Conservation (phyloP, 177 flowering plant genomes). For the Vitis hybrid region DNA sequence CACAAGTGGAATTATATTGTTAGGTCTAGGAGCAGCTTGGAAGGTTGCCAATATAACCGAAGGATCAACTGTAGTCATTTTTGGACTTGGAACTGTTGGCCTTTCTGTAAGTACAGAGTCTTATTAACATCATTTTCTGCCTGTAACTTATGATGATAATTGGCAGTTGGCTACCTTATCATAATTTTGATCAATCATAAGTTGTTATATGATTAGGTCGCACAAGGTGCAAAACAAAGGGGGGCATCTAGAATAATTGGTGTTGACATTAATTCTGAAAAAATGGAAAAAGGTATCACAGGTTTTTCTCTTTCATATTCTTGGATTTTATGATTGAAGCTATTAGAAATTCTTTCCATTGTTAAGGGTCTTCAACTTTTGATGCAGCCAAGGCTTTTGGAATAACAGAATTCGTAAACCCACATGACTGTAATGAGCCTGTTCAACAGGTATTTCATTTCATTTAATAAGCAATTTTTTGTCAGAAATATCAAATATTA, state of each 20-base stretch:
- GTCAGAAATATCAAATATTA: not conserved
- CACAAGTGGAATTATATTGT: slow-evolving; percentile 1
- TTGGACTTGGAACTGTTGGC: slow-evolving; percentile 98
- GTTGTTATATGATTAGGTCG: slow-evolving; percentile 52
- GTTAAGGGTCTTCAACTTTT: slow-evolving; percentile 2
- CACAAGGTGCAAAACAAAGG: slow-evolving; percentile 84
- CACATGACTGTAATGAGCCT: slow-evolving; percentile 72
- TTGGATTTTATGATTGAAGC: not conserved
- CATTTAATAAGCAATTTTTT: not conserved
- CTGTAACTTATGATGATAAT: not conserved
- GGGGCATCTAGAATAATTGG: slow-evolving; percentile 89
- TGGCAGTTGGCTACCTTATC: not conserved
- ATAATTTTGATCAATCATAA: not conserved
- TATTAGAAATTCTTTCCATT: not conserved
- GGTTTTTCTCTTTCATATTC: not conserved
- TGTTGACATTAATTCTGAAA: slow-evolving; percentile 80
- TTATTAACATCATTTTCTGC: not conserved
- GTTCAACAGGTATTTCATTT: slow-evolving; percentile 66
- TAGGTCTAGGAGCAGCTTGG: slow-evolving; percentile 99
- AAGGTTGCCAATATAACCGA: slow-evolving; percentile 80
- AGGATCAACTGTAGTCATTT: slow-evolving; percentile 85
- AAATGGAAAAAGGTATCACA: slow-evolving; percentile 64
- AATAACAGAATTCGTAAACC: slow-evolving; percentile 78
- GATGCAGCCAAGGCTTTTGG: slow-evolving; percentile 88
- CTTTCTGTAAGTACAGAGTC: slow-evolving; percentile 71